These are phyloP conservation scores for Trichosporon ovoides DNA, from an alignment of 1,284 basidiomycete species.

Conservation along the genomic window DNA sequence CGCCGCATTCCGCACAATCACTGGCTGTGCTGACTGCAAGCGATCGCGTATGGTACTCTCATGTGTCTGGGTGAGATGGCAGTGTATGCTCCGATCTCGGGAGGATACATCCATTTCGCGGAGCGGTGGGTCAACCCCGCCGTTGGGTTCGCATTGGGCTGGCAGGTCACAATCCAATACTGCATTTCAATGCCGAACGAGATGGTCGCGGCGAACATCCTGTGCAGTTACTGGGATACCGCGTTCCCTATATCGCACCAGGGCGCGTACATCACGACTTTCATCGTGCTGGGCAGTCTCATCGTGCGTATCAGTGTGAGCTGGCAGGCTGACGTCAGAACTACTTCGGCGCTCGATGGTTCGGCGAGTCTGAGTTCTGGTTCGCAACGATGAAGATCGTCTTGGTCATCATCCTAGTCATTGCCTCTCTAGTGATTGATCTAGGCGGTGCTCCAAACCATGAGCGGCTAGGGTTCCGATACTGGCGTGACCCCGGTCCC, in stretches of 20 bases:
- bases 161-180: conserved; percentile 48
- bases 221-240: conserved; percentile 70
- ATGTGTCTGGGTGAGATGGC: conserved; percentile 46
- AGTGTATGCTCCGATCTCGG: conserved; percentile 33
- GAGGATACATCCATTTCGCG: conserved; percentile 41
- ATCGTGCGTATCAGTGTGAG: not conserved
- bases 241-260: conserved; percentile 8
- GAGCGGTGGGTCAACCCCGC: conserved; percentile 35
- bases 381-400: conserved; percentile 59
- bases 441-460: conserved; percentile 37
- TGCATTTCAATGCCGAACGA: conserved; percentile 64
- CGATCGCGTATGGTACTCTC: conserved; percentile 15
- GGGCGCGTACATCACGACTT: conserved; percentile 15
- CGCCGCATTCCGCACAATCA: no score
- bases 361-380: conserved; percentile 58
- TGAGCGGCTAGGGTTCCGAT: conserved; percentile 48
- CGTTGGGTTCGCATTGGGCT: conserved; percentile 33
- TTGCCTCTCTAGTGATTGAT: conserved; percentile 58
- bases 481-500: conserved; percentile 60
- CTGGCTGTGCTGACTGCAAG: not conserved
- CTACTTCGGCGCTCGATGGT: conserved; percentile 63
- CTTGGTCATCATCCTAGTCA: conserved; percentile 56
- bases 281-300: conserved; percentile 7
- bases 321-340: conserved; percentile 48
- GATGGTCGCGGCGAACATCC: conserved; percentile 65